Conservation (phyloP, 495 filamentous ascomycete species). For the Penicillium mononematosum region DNA sequence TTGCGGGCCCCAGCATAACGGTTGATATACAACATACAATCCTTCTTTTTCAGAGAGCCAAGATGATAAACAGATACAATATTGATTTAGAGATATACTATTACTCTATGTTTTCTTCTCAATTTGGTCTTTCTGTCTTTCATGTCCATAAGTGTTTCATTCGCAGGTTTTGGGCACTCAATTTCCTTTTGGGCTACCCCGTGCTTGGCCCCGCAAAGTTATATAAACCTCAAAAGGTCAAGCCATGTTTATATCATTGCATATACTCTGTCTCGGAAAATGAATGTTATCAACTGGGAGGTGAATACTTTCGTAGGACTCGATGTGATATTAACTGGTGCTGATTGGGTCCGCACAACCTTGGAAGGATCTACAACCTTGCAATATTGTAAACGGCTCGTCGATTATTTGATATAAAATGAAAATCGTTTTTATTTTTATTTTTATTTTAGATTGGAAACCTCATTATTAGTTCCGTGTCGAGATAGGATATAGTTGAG, state of each 20-base stretch:
- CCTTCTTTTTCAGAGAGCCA: background rate
- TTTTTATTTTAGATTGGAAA: background rate
- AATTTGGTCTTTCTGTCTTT: too few relatives aligned
- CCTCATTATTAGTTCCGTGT: background rate
- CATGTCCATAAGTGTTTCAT: too few relatives aligned
- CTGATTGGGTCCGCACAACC: conserved; percentile 12
- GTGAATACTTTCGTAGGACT: background rate
- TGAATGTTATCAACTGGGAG: background rate
- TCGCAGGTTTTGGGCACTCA: too few relatives aligned
- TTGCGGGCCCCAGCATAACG: background rate
- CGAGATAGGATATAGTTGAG: background rate
- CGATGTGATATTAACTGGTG: conserved; percentile 10
- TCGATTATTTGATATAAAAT: background rate
- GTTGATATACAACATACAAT: background rate
- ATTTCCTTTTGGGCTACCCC: background rate
- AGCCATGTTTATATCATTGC: background rate
- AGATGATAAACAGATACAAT: background rate
- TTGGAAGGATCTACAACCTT: background rate
- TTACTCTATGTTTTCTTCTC: background rate
- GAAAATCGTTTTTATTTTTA: background rate
- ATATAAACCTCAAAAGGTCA: background rate
- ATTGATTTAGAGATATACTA: background rate
- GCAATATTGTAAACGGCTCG: background rate
- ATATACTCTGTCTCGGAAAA: background rate
- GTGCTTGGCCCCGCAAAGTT: background rate